Percentiles rank a stretch among this genome's conserved stretches.
Evolutionary conservation across 2,329 filamentous ascomycete genomes (phyloP).

Genomic region (Berkeleyomyces rouxiae): DNA sequence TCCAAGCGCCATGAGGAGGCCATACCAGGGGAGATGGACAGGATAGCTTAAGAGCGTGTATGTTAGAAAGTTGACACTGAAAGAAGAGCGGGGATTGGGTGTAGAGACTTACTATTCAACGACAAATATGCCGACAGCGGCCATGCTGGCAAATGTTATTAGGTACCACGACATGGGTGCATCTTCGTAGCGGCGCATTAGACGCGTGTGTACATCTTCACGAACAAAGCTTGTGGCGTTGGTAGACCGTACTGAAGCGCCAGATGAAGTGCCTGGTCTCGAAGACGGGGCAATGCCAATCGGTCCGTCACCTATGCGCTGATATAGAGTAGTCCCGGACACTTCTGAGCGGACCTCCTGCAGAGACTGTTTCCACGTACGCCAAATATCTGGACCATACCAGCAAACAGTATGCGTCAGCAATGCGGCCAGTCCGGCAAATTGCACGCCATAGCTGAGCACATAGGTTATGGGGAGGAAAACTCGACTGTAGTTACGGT

Average conservation of each 20-base stretch:
- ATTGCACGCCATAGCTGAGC: slow-evolving; percentile 71
- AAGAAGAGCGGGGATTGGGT: neutral
- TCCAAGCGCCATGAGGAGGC: slow-evolving; percentile 57
- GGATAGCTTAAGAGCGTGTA: slow-evolving; percentile 44
- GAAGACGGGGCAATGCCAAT: slow-evolving; percentile 2
- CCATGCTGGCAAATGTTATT: slow-evolving; percentile 57
- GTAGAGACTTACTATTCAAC: slow-evolving; percentile 56
- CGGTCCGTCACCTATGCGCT: slow-evolving; percentile 26
- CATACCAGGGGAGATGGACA: slow-evolving; percentile 74
- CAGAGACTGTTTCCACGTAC: slow-evolving; percentile 54
- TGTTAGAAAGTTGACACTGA: slow-evolving; percentile 12
- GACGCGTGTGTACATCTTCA: slow-evolving; percentile 69
- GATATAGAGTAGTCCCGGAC: slow-evolving; percentile 32
- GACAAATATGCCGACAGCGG: slow-evolving; percentile 63
- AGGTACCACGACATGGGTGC: slow-evolving; percentile 72
- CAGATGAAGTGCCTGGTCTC: slow-evolving; percentile 7
- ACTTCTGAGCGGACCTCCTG: slow-evolving; percentile 39
- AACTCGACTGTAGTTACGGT: slow-evolving; percentile 65
- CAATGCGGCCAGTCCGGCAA: slow-evolving; percentile 63
- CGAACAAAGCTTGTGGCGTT: slow-evolving; percentile 21
- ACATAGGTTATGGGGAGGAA: slow-evolving; percentile 80
- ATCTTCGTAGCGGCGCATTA: slow-evolving; percentile 72
- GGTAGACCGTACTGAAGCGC: slow-evolving; percentile 13
- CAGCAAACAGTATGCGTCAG: slow-evolving; percentile 69
- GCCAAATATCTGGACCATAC: slow-evolving; percentile 71